phyloP scores from a whole-genome alignment of 257 asterid species.

The Penstemon eatonii region DNA sequence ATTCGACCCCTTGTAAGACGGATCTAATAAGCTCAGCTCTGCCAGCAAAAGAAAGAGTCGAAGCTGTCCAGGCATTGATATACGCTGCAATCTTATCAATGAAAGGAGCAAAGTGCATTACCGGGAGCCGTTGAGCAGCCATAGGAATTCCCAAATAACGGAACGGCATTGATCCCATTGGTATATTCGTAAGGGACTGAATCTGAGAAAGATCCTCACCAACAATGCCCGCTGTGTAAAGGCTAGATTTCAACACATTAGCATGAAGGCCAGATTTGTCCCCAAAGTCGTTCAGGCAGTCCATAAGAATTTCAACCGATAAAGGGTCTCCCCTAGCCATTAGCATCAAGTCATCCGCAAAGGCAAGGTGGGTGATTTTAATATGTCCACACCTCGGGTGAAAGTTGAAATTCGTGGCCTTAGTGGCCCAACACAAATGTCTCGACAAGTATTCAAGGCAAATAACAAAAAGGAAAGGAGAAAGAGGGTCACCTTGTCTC shows the following conservation, averaged over 20 bases:
- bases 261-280: neutral
- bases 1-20: conserved; percentile 3
- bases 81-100: neutral
- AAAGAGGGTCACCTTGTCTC: neutral
- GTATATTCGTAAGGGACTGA: too few relatives aligned
- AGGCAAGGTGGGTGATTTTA: neutral
- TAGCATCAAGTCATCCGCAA: neutral
- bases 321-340: neutral
- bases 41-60: neutral
- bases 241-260: neutral
- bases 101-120: neutral
- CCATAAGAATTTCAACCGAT: neutral
- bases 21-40: neutral
- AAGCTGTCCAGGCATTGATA: too few relatives aligned
- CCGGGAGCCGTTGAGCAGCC: too few relatives aligned
- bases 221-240: neutral
- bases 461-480: neutral
- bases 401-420: neutral
- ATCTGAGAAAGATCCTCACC: neutral
- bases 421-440: neutral
- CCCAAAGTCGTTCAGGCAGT: neutral
- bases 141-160: neutral
- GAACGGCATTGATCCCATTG: neutral
- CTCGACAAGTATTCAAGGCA: neutral
- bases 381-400: neutral